These are phyloP conservation scores for Cercophora samala DNA, from an alignment of 495 filamentous ascomycete species.

Conservation along the genomic window DNA sequence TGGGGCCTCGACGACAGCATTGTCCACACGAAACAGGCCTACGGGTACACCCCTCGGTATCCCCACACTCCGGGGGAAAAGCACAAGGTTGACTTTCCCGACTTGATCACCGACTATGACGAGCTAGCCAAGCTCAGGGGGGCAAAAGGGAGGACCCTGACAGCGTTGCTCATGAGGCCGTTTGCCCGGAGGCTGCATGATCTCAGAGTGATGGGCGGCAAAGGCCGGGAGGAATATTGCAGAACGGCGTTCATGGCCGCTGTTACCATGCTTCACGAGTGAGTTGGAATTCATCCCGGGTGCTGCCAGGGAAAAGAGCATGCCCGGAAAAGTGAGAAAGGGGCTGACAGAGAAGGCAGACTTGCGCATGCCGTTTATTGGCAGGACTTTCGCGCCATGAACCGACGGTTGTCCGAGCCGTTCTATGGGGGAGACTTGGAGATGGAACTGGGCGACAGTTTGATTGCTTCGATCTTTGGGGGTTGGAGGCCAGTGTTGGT, in stretches of 20 bases:
- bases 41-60: slow-evolving; percentile 12
- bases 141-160: slow-evolving; percentile 20
- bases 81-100: background rate
- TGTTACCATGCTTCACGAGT: slow-evolving; percentile 42
- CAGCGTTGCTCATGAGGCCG: slow-evolving; percentile 35
- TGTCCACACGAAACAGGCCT: background rate
- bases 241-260: slow-evolving; percentile 41
- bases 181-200: slow-evolving; percentile 31
- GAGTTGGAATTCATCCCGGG: too few species aligned
- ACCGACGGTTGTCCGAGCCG: slow-evolving; percentile 34
- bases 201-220: slow-evolving; percentile 28
- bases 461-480: slow-evolving; percentile 38
- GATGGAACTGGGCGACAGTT: slow-evolving; percentile 44
- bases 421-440: slow-evolving; percentile 41
- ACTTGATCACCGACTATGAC: background rate
- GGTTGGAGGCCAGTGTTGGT: slow-evolving; percentile 36
- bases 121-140: background rate
- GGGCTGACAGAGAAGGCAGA: slow-evolving; percentile 23
- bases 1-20: background rate
- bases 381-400: slow-evolving; percentile 36
- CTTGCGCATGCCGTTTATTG: slow-evolving; percentile 42
- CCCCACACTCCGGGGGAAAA: slow-evolving; percentile 7
- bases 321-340: background rate
- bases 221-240: slow-evolving; percentile 37
- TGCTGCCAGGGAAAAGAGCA: background rate